phyloP scores from a whole-genome alignment of 441 rosid genomes.

The Bocquillonia castaneifolia region DNA sequence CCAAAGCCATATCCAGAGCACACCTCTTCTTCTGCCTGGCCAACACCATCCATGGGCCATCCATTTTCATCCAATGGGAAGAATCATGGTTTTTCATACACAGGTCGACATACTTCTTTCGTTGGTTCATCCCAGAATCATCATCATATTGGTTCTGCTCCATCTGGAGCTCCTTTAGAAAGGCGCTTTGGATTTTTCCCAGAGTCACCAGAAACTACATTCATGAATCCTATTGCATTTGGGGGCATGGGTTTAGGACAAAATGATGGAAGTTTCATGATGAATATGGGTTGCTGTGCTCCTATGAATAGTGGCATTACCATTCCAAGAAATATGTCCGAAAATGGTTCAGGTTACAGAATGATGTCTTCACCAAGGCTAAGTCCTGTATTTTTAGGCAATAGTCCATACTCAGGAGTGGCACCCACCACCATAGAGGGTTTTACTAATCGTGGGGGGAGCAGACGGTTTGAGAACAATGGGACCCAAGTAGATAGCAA shows the following conservation, averaged over 20 bases:
- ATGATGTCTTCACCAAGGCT: slow-evolving; percentile 79
- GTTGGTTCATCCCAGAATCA: slow-evolving; percentile 47
- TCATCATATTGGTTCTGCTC: slow-evolving; percentile 96
- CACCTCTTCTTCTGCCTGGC: slow-evolving; percentile 62
- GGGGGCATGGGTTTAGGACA: slow-evolving; percentile 57
- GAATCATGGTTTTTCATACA: slow-evolving; percentile 49
- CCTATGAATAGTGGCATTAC: slow-evolving; percentile 41
- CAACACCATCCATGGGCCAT: slow-evolving; percentile 51
- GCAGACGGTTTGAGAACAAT: slow-evolving; percentile 60
- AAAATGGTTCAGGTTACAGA: slow-evolving; percentile 65
- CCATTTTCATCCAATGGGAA: slow-evolving; percentile 55
- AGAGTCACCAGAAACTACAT: slow-evolving; percentile 63
- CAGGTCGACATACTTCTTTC: slow-evolving; percentile 44
- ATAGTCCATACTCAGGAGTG: slow-evolving; percentile 56
- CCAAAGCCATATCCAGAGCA: slow-evolving; percentile 59
- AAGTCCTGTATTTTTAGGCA: slow-evolving; percentile 55
- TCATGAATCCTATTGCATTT: slow-evolving; percentile 45
- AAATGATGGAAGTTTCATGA: slow-evolving; percentile 56
- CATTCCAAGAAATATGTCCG: slow-evolving; percentile 52
- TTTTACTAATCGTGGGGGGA: slow-evolving; percentile 62
- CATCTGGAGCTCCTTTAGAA: slow-evolving; percentile 77
- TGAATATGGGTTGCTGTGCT: slow-evolving; percentile 56
- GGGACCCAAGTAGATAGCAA: slow-evolving; percentile 67
- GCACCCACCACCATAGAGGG: slow-evolving; percentile 52
- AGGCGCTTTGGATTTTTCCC: slow-evolving; percentile 82